Evolutionary conservation across 495 filamentous ascomycete genomes (phyloP).

Genomic region (Acidomyces sp.): DNA sequence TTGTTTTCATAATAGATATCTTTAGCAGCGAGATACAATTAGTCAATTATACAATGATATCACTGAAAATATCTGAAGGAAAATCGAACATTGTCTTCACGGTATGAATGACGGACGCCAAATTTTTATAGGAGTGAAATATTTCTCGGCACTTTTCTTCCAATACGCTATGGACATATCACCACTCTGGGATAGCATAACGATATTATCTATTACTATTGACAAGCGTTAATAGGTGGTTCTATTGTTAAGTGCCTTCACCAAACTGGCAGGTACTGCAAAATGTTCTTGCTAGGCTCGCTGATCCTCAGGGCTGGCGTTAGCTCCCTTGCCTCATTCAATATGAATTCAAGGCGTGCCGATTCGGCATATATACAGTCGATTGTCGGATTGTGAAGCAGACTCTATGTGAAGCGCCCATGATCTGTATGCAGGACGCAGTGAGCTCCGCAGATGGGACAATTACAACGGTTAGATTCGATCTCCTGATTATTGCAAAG

Average conservation of each 20-base stretch:
- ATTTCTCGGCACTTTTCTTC: constrained; percentile 47
- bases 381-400: constrained; percentile 30
- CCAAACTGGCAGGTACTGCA: constrained; percentile 45
- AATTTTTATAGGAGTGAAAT: constrained; percentile 40
- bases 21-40: constrained; percentile 28
- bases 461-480: constrained; percentile 26
- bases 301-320: constrained; percentile 36
- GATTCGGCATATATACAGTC: constrained; percentile 31
- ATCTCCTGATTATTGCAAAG: constrained; percentile 23
- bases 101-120: constrained; percentile 35
- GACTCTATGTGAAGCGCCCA: constrained; percentile 27
- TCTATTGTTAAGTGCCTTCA: constrained; percentile 43
- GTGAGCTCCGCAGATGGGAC: constrained; percentile 25
- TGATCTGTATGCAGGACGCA: constrained; percentile 27
- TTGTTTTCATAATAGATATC: constrained; percentile 22
- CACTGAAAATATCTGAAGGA: constrained; percentile 23
- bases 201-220: constrained; percentile 41
- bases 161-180: constrained; percentile 40
- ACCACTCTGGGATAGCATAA: constrained; percentile 39
- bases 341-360: too few species aligned
- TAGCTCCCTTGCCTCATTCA: constrained; percentile 40
- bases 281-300: constrained; percentile 40
- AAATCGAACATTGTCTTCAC: constrained; percentile 29
- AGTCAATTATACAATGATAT: constrained; percentile 29
- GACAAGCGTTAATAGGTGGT: constrained; percentile 38